Percentiles rank a stretch among this genome's conserved stretches.
phyloP scores from a whole-genome alignment of 2,329 filamentous ascomycete species.

The Rutstroemia sp. region DNA sequence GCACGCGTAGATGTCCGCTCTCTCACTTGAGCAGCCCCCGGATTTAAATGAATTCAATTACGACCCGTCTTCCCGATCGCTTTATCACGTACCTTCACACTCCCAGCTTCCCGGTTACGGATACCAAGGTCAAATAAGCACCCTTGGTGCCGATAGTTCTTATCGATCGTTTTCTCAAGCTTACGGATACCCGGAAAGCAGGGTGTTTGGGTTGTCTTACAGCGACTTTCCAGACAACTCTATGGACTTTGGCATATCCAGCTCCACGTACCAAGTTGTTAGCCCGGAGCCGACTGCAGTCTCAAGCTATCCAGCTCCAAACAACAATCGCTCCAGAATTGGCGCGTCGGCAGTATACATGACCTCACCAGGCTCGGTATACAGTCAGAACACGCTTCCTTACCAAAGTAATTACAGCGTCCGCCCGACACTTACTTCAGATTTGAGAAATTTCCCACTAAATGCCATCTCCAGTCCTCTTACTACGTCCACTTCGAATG shows the following conservation, averaged over 20 bases:
- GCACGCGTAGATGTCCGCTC: slow-evolving; percentile 21
- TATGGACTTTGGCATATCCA: not conserved
- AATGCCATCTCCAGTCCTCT: not conserved
- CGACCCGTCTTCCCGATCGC: not conserved
- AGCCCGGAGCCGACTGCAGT: not conserved
- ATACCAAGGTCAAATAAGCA: not conserved
- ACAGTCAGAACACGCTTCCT: not conserved
- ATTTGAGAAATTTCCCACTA: not conserved
- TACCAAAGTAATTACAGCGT: slow-evolving; percentile 2
- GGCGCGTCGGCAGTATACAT: not conserved
- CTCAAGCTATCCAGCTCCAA: slow-evolving; percentile 1
- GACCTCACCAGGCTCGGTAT: not conserved
- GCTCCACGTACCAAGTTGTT: not conserved
- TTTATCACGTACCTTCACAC: not conserved
- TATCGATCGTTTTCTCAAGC: no score
- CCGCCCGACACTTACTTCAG: slow-evolving; percentile 1
- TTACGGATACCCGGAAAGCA: not conserved
- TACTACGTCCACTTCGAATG: not conserved
- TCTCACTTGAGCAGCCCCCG: not conserved
- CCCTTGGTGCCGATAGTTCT: not conserved
- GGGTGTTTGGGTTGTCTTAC: not conserved
- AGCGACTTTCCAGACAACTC: not conserved
- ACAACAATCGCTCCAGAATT: not conserved
- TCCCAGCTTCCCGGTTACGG: not conserved
- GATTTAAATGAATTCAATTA: not conserved